Conservation (phyloP, 257 asterid genomes). For the Coffea canephora region DNA sequence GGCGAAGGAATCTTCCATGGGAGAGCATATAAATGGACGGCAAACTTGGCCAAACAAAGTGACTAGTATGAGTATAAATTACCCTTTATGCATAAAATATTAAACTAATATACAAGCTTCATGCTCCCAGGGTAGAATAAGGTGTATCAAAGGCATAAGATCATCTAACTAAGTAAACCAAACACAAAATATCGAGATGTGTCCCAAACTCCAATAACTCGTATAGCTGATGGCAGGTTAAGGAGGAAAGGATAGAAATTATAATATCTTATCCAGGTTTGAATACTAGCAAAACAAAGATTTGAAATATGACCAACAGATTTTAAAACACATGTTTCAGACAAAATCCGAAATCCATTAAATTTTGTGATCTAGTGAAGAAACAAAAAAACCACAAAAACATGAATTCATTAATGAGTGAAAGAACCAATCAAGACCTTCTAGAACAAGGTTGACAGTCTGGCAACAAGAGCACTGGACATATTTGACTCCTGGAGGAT, state of each 20-base stretch:
- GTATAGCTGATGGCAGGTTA: too few relatives aligned
- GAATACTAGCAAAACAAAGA: background rate
- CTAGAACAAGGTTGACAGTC: constrained; percentile 73
- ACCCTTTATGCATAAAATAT: background rate
- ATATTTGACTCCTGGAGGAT: constrained; percentile 76
- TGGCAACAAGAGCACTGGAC: constrained; percentile 82
- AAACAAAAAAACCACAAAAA: constrained; percentile 6
- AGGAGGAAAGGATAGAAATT: background rate
- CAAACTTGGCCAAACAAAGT: background rate
- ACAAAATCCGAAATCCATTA: background rate
- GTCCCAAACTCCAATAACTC: too few relatives aligned
- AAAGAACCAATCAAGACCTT: constrained; percentile 48
- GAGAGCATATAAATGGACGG: background rate
- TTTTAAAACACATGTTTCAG: background rate
- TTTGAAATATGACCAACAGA: background rate
- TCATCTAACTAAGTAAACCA: too few relatives aligned
- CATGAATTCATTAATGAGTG: background rate
- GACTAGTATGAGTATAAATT: background rate
- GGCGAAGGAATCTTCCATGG: background rate
- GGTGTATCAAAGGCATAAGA: too few relatives aligned
- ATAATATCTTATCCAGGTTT: background rate
- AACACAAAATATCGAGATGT: too few relatives aligned
- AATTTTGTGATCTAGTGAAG: background rate
- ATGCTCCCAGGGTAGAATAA: background rate
- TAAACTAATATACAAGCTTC: background rate